Evolutionary conservation across 208 protist genomes (phyloP).

Genomic region (Acanthamoeba culbertsoni): DNA sequence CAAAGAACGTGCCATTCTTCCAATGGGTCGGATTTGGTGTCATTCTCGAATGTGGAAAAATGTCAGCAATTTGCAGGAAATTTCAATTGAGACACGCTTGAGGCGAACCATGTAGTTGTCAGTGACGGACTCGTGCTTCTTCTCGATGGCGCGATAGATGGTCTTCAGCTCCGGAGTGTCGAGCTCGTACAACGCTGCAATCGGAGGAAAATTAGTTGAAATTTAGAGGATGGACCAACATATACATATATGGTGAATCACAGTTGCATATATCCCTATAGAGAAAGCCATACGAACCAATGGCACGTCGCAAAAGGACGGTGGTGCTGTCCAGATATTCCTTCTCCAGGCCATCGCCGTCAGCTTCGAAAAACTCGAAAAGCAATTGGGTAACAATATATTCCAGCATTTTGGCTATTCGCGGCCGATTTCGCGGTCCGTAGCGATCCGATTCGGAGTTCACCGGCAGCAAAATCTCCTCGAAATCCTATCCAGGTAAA

Average conservation of each 20-base stretch:
- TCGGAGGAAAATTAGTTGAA: not conserved
- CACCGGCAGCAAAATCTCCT: not conserved
- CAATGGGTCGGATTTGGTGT: not conserved
- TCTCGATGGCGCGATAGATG: not conserved
- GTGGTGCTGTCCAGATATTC: slow-evolving; percentile 17
- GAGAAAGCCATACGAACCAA: not conserved
- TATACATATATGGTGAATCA: too few relatives aligned
- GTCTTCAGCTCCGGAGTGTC: not conserved
- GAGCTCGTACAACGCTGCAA: not conserved
- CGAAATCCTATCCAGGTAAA: slow-evolving; percentile 38
- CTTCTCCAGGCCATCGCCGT: slow-evolving; percentile 11
- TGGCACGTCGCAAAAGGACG: not conserved
- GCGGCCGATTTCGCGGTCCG: not conserved
- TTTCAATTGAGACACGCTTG: not conserved
- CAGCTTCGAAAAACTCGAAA: slow-evolving; percentile 13
- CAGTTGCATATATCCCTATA: not conserved
- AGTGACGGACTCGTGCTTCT: not conserved
- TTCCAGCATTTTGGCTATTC: slow-evolving; percentile 39
- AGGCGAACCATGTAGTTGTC: not conserved
- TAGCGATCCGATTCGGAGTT: not conserved
- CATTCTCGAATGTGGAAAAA: not conserved
- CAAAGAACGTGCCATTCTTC: slow-evolving; percentile 44
- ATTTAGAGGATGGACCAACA: not conserved
- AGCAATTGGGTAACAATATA: not conserved
- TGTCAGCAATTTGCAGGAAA: not conserved